Conservation (phyloP, 257 asterid species). For the Gentiana macrophylla region DNA sequence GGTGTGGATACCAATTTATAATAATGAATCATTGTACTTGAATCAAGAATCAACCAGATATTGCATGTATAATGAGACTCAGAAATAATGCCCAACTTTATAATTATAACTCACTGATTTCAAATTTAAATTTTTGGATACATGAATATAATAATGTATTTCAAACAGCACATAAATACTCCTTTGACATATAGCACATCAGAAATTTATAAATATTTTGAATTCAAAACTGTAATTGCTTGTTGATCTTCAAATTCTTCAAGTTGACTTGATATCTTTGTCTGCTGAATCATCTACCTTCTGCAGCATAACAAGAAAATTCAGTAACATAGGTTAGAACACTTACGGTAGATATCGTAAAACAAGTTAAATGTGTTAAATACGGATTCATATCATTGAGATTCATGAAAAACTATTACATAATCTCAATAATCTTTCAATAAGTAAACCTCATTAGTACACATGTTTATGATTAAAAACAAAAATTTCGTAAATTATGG, state of each 20-base stretch:
- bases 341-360: not conserved
- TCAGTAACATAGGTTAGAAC: not conserved
- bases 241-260: constrained; percentile 4
- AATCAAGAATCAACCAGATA: no score
- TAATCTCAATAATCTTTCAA: not conserved
- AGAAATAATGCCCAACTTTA: not conserved
- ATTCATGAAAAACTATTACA: no score
- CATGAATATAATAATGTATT: not conserved
- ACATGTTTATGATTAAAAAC: not conserved
- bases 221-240: no score
- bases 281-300: constrained; percentile 17
- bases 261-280: constrained; percentile 25
- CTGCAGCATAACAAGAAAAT: constrained; percentile 23
- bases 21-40: no score
- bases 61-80: not conserved
- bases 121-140: not conserved
- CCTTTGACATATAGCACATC: constrained; percentile 2
- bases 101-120: not conserved
- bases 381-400: no score
- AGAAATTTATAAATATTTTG: constrained; percentile 1
- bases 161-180: constrained; percentile 6
- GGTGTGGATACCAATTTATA: no score
- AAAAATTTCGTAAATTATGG: no score
- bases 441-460: not conserved
- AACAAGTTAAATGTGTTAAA: not conserved